phyloP scores from a whole-genome alignment of 2,329 filamentous ascomycete genomes.

The Venturia pyrina region DNA sequence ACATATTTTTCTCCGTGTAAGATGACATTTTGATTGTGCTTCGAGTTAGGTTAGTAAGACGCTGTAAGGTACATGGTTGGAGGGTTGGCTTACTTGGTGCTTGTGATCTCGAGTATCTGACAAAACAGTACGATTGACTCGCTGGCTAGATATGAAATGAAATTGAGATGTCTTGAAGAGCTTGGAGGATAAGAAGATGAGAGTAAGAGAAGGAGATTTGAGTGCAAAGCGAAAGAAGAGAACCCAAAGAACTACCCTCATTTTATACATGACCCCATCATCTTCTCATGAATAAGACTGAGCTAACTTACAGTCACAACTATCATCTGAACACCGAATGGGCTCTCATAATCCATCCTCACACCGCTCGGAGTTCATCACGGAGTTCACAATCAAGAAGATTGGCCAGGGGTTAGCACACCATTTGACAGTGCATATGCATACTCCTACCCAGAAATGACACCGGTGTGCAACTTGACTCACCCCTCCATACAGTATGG shows the following conservation, averaged over 20 bases:
- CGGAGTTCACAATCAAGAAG: background rate
- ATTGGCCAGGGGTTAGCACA: background rate
- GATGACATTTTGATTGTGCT: background rate
- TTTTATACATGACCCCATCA: background rate
- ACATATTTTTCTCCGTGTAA: background rate
- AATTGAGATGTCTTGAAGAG: background rate
- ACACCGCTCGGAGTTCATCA: background rate
- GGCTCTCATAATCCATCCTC: background rate
- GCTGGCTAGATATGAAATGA: background rate
- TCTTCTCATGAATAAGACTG: background rate
- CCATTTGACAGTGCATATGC: background rate
- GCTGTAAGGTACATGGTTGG: background rate
- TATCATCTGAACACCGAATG: background rate
- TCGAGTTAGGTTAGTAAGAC: background rate
- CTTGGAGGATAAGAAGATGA: background rate
- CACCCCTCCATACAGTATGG: background rate
- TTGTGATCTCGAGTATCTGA: background rate
- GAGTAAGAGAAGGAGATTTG: background rate
- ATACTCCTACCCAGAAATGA: background rate
- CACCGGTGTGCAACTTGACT: background rate
- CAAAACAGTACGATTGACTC: background rate
- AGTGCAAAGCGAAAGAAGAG: background rate
- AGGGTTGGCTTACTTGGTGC: background rate
- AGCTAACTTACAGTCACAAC: background rate
- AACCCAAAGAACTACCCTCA: background rate